These are phyloP conservation scores for Pythium phragmitis DNA, from an alignment of 352 stramenopile species.

Conservation along the genomic window DNA sequence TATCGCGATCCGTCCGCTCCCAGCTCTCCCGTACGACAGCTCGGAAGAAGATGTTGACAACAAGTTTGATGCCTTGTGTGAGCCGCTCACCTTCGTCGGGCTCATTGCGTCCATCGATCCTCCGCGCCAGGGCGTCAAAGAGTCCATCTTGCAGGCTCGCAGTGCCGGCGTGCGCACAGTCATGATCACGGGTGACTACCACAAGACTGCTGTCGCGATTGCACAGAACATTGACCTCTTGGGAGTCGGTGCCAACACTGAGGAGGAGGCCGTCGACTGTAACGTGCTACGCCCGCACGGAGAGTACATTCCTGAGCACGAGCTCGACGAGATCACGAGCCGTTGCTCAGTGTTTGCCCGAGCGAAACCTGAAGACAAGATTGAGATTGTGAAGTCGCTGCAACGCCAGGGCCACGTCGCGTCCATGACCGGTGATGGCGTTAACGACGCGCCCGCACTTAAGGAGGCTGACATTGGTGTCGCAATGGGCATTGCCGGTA, in stretches of 20 bases:
- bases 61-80: conserved; percentile 60
- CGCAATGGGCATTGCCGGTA: conserved; percentile 97
- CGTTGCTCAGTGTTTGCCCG: conserved; percentile 91
- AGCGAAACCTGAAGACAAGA: conserved; percentile 95
- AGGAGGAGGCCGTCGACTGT: conserved; percentile 70
- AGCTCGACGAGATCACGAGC: conserved; percentile 88
- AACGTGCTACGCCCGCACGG: conserved; percentile 49
- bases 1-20: conserved; percentile 79
- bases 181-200: conserved; percentile 96
- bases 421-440: conserved; percentile 90
- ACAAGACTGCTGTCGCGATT: conserved; percentile 94
- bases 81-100: conserved; percentile 89
- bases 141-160: conserved; percentile 47
- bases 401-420: conserved; percentile 89
- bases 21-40: conserved; percentile 38
- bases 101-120: conserved; percentile 93
- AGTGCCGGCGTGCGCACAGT: conserved; percentile 70
- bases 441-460: conserved; percentile 91
- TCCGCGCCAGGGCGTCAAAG: conserved; percentile 54
- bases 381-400: conserved; percentile 94
- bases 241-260: conserved; percentile 52
- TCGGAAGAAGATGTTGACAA: conserved; percentile 60
- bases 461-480: conserved; percentile 96
- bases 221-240: conserved; percentile 92
- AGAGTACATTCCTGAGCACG: conserved; percentile 59